Base-by-base conservation (phyloP, 495 filamentous ascomycete genomes). In the Trichocladium uniseriatum region DNA sequence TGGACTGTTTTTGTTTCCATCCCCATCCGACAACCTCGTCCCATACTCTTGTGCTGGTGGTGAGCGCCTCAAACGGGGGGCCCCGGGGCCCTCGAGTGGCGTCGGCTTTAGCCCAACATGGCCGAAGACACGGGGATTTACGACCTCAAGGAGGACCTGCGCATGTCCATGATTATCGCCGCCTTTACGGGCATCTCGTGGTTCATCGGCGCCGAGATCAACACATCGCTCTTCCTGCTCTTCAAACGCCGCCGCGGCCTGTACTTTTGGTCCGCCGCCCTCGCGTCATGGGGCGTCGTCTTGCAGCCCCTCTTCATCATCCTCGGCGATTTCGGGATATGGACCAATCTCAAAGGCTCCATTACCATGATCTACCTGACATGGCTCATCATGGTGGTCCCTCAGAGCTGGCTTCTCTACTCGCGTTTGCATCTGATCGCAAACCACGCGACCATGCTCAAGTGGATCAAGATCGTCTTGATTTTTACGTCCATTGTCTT, bases 201-300 rank as follows among this genome's bases (percentile, higher is more conserved):
- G 43, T 54, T 43, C 31, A 76, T 79, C 51, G 70, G 74, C 39
- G 66, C 77, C 38, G 76, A 80, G 42, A 69, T 79, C 40, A 69
- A 75, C 51, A 58, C 74, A n/a, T 70, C 74, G 19, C 69, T 78
- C 50, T 78, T 76, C 54, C 63, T 79, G 42, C 73, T 74, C 22
- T 80, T 81, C 49, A 67, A 70, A 22, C 69, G 70, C 38, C 73
- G 73, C 24, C 64, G 60, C 10, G 77, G 77, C 6, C 64, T 77
- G 20, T 80, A 81, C 63, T 82, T 81, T 56, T 81, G 77, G 76
- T 70, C 72, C 31, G 63, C 78, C 42, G 55, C 78, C 6, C 53
- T 80, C 34, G 68, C 68, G 4, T 75, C 76, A 0, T 70, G 70
- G 27, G 69, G 67, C 22, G 56, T 71, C 35, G 57, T 66, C 41